Evolutionary conservation across 192 early-diverging fungal genomes (phyloP), one percentile per base, ranked within the genome.

Genomic region (Diversispora eburnea): DNA sequence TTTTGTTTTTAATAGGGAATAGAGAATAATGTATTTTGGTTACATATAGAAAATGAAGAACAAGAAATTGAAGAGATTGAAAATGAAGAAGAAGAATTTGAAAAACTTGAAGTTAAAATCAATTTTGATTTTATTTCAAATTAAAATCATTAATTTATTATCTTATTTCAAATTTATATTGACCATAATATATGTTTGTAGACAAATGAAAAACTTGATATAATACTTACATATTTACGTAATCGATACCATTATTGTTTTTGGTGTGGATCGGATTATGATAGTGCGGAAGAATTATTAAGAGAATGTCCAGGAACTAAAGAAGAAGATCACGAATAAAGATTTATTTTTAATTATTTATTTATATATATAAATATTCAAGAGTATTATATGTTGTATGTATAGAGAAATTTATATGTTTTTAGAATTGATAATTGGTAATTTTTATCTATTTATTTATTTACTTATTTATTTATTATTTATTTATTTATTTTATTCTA

Each of bases 241-340:
- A 52, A 52, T 17, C 57, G 76, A 6, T 84, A 91, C 76, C 52
- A 65, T 52, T 91, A 91, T 73, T 91, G 89, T 66, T 75, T 89
- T 45, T 91, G 87, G 87, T 91, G 89, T 76, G 83, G 84, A 22
- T 76, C 60, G 12, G 69, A 77, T 57, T 91, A 84, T 51, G 66
- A 55, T 7, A 67, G 80, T 62, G 64, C 57, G 70, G 80, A 86
- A 59, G 88, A 89, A 68, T 42, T 91, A 46, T 68, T 67, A 13
- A 25, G 62, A 15, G 52, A 77, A 39, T 91, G 89, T 72, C 88
- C 89, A 5, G 89, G 89, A 6, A 52, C 69, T n/a, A 74, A 78
- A 4, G 81, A 83, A 69, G 88, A 87, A 9, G 84, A 87, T 55
- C 89, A 90, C 49, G 71, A 73, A 25, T 73, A 51, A 54, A 2